Base-by-base conservation (phyloP, 2,329 filamentous ascomycete genomes). In the Fusarium anguioides region DNA sequence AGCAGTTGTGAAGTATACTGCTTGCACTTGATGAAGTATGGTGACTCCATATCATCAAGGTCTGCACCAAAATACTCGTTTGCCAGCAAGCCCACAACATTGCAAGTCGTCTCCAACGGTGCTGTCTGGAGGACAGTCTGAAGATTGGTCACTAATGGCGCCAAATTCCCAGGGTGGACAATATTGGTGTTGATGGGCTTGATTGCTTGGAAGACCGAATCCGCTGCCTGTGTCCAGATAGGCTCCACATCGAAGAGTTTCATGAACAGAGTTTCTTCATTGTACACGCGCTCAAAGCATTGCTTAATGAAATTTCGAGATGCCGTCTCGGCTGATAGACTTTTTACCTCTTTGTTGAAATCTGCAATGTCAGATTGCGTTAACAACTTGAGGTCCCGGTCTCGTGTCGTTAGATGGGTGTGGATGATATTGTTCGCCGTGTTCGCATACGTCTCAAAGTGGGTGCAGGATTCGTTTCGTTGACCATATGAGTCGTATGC, bases 261-360 rank as follows among this genome's bases (percentile, higher is more conserved):
- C 29, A 79, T 72, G 59, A 89, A 87, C 4, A 89, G 74, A 20
- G 76, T 79, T 24, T 83, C 80, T 70, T 89, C 86, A 57, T 84
- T 83, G 68, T 83, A 86, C 4, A 86, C 82, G 24, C 85, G 81
- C 70, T 89, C 86, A 54, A 88, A 87, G 52, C 80, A 83, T 72
- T 88, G 86, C 72, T 88, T 88, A 64, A 88, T 81, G 53, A 83
- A 86, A 66, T 86, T 88, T 26, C 86, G 81, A 15, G 82, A 82
- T 6, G 85, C 86, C 4, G 85, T 86, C 69, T 88, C 86, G 3
- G 83, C 70, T 4, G 83, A 84, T 1, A 78, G 71, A 10, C 77
- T 81, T 59, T 84, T 87, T 26, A 77, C 76, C 60, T 87, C 85
- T 53, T 82, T 83, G 40, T 81, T 82, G 70, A 86, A 87, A n/a